Evolutionary conservation across 139 green algal genomes (phyloP).

Genomic region (Tetradesmus lagerheimii): DNA sequence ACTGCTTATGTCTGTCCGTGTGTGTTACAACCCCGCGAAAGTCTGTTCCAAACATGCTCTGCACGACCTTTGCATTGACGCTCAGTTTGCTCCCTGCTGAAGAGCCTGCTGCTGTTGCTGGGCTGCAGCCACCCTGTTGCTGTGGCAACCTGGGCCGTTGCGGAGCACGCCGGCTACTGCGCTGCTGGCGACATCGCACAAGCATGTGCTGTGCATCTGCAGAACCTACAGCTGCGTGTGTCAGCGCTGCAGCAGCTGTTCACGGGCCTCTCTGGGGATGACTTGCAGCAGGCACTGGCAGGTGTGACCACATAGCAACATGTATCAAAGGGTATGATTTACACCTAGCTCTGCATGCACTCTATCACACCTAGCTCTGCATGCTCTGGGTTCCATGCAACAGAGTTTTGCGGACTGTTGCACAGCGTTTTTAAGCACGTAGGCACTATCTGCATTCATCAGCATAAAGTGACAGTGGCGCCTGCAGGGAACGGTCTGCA

Average conservation of each 20-base stretch:
- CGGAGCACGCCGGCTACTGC: background rate
- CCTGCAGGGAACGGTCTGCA: too few species aligned
- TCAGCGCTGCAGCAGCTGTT: conserved; percentile 30
- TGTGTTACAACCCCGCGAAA: too few species aligned
- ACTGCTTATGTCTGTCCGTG: too few species aligned
- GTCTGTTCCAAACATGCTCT: too few species aligned
- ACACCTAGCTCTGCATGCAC: too few species aligned
- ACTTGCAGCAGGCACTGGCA: conserved; percentile 33
- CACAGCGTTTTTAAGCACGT: too few species aligned
- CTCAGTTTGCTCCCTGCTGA: background rate
- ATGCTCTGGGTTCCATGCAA: background rate
- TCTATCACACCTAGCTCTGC: too few species aligned
- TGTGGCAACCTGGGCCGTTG: background rate
- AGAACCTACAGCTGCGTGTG: background rate
- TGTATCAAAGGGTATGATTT: too few species aligned
- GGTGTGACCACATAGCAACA: too few species aligned
- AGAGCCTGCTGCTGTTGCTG: background rate
- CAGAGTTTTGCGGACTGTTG: too few species aligned
- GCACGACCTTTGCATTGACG: too few species aligned
- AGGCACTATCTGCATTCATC: background rate
- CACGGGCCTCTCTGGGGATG: background rate
- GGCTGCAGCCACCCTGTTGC: conserved; percentile 15
- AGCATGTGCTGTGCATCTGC: background rate
- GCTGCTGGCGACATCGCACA: conserved; percentile 11
- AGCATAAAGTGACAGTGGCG: background rate